Evolutionary conservation across 768 basidiomycete genomes (phyloP), one percentile per base, ranked within the genome.

Genomic region (Leccinum olivaceopallidum): DNA sequence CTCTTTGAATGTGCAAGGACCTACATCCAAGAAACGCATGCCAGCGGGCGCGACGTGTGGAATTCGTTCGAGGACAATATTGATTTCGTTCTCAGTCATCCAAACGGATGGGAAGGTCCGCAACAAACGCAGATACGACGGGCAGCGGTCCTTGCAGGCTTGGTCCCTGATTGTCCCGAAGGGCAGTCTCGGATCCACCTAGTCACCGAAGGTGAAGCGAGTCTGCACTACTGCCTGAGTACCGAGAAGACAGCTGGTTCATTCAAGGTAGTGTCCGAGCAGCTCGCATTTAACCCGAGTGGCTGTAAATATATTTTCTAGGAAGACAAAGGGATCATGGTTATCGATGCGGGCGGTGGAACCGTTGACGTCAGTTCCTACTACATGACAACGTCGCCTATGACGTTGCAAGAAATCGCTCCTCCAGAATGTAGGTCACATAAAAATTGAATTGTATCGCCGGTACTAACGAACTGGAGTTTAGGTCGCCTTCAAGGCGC

Each of bases 301-400:
- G 0, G 26, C 60, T 66, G 34, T 66, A 30, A 8, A 5, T 18
- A 8, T 6, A 16, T 14, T 30, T 24, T 30, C 47, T 61, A 84
- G 81, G 72, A 69, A 14, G 79, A 79, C 13, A 68, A 81, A 50
- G 82, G 81, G 1, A 72, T 85, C 4, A 72, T 83, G 59, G 75
- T 87, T 36, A 80, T 86, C n/a, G 84, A 87, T 60, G 83, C 85
- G 4, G 85, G 86, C 7, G 84, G 84, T 48, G 86, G 84, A 20
- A 88, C 85, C 0, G 75, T 87, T 28, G 85, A 88, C 61, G 73
- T 87, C 44, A 85, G 83, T 60, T 76, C 81, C 13, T 87, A 87
- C 58, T 76, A 76, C 32, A 77, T 79, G 65, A 66, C 67, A n/a
- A 65, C 64, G n/a, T 70, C 65, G 2, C 58, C 73, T 1, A 60